A percentile compares a stretch with the other conserved stretches of the same genome.
Evolutionary conservation across 2,329 filamentous ascomycete species (phyloP).

Genomic region (Neofusicoccum umdonicola): DNA sequence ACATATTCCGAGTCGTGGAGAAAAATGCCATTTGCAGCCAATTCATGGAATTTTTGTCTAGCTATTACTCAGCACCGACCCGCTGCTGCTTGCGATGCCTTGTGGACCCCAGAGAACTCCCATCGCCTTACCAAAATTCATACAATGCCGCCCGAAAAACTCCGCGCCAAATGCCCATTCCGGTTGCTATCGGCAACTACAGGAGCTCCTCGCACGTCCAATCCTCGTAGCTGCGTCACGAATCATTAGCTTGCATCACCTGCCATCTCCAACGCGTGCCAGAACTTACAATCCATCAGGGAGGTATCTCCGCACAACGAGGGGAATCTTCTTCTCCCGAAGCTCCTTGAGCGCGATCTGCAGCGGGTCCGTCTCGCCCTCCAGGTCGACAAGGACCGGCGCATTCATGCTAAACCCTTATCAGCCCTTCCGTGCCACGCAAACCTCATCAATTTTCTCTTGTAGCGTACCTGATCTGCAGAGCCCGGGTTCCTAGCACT

Average conservation of each 20-base stretch:
- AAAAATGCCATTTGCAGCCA: slow-evolving; percentile 13
- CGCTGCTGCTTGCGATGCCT: slow-evolving; percentile 34
- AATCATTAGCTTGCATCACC: not conserved
- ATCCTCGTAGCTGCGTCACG: slow-evolving; percentile 78
- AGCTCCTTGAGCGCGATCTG: slow-evolving; percentile 98
- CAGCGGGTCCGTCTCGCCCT: slow-evolving; percentile 95
- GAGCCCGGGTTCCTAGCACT: slow-evolving; percentile 85
- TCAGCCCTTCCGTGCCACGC: not conserved
- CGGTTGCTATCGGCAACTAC: slow-evolving; percentile 18
- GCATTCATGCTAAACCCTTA: slow-evolving; percentile 77
- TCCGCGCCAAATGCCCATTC: slow-evolving; percentile 18
- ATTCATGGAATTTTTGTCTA: not conserved
- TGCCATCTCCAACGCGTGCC: not conserved
- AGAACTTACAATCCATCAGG: slow-evolving; percentile 86
- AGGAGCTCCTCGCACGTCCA: slow-evolving; percentile 98
- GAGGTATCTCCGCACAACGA: slow-evolving; percentile 92
- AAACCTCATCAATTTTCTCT: not conserved
- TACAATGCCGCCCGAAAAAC: slow-evolving; percentile 19
- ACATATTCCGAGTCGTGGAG: slow-evolving; percentile 14
- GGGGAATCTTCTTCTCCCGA: slow-evolving; percentile 95
- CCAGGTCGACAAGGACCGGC: slow-evolving; percentile 90
- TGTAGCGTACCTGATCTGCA: slow-evolving; percentile 82
- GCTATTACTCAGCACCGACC: slow-evolving; percentile 23
- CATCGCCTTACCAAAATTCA: slow-evolving; percentile 36
- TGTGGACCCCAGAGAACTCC: slow-evolving; percentile 25